Evolutionary conservation across 75 land plant genomes (phyloP).

Genomic region (Sequoiadendron giganteum): DNA sequence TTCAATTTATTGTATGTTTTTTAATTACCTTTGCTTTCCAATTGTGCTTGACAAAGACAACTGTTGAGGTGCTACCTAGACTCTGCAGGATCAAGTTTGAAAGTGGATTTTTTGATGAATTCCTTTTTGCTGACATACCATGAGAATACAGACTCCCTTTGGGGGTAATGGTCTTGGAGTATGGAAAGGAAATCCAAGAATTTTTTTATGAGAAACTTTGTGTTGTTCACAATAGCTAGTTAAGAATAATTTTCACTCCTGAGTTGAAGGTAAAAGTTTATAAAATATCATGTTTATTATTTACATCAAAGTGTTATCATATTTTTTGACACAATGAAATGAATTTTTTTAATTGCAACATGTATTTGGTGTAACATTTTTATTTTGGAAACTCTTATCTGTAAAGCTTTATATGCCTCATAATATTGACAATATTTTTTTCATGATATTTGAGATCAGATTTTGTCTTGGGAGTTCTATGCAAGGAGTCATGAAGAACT

Average conservation of each 20-base stretch:
- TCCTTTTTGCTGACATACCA: constrained; percentile 51
- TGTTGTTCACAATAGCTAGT: constrained; percentile 49
- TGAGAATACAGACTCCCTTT: constrained; percentile 39
- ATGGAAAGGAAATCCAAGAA: constrained; percentile 57
- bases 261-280: constrained; percentile 52
- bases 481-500: constrained; percentile 75
- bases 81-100: constrained; percentile 58
- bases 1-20: neutral
- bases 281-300: neutral
- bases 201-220: constrained; percentile 53
- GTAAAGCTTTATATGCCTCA: neutral
- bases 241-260: constrained; percentile 42
- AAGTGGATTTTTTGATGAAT: constrained; percentile 61
- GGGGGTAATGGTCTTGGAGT: constrained; percentile 52
- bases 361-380: neutral
- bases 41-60: constrained; percentile 61
- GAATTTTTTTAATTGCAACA: neutral
- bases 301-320: neutral
- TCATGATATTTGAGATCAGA: constrained; percentile 35
- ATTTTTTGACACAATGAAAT: neutral
- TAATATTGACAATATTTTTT: neutral
- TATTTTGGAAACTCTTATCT: neutral
- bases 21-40: constrained; percentile 1
- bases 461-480: constrained; percentile 77
- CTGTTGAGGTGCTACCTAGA: constrained; percentile 89